Base-by-base conservation (phyloP, 1,284 basidiomycete species). In the Cryptococcus jaspeensis region DNA sequence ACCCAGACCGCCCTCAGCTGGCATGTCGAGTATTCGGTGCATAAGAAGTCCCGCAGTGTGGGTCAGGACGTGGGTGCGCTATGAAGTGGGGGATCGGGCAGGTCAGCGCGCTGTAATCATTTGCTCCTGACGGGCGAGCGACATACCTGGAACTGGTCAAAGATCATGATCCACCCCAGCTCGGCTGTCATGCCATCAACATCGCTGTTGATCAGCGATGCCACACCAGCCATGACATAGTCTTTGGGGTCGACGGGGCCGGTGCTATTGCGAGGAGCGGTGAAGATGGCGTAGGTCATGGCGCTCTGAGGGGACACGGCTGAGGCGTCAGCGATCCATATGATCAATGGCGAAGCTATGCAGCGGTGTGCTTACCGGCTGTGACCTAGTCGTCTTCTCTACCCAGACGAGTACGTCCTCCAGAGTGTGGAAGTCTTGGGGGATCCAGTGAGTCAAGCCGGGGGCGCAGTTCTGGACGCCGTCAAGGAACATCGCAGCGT, bases 11-110 rank as follows among this genome's bases (percentile, higher is more conserved):
- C 67, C 67, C 9, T 67, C 45, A 25, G 59, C 58, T 5, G 59
- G 56, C 52, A 52, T 44, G 54, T 69, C 67, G 47, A 69, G 62
- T 15, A 64, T 55, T 28, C 59, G 61, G 51, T 65, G 65, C 48
- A 67, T 64, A 25, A 64, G 43, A 35, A 65, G 53, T 16, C 67
- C 67, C 6, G 59, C 60, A 23, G 62, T 55, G 57, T 69, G 60
- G 7, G 67, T 61, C 23, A 63, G 57, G 42, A 67, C 67, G 42
- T 69, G 65, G 0, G 65, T 61, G 20, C 65, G 61, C 67, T 69
- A 49, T 1, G 18, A n/a, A 32, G 50, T 53, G 1, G 35, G 18
- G 35, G 38, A 25, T 51, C 15, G 42, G 20, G 2, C 5, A 8
- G 1, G 13, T 37, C 36, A 60, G 52, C 20, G 15, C 15, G 32